Conservation (phyloP, 345 rosid species). For the Citrus medica region DNA sequence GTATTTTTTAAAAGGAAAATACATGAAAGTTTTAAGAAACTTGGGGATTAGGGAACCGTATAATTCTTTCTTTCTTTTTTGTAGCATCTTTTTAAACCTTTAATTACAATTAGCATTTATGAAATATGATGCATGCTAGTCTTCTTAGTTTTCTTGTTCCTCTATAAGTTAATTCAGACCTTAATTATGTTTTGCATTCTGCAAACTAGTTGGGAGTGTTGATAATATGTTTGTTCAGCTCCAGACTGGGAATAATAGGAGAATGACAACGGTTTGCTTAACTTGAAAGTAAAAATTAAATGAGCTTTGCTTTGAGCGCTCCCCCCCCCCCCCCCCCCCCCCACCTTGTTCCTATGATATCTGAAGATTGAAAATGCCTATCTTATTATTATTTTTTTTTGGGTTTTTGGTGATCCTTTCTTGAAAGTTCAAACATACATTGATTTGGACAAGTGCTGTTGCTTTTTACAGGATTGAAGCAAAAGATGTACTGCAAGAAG, state of each 20-base stretch:
- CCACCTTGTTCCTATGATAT: background rate
- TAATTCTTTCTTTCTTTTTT: background rate
- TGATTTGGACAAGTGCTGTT: background rate
- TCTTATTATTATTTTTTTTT: background rate
- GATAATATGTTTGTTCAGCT: background rate
- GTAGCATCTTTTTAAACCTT: background rate
- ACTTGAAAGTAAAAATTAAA: background rate
- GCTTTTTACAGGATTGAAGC: constrained; percentile 52
- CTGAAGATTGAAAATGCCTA: background rate
- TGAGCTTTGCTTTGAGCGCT: background rate
- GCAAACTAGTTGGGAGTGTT: background rate
- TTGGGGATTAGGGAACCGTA: background rate
- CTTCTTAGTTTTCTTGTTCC: background rate
- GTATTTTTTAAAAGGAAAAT: background rate
- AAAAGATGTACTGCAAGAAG: constrained; percentile 32
- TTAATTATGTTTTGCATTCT: background rate
- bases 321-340: background rate
- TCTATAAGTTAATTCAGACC: background rate
- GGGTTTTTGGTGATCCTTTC: background rate
- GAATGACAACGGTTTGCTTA: background rate
- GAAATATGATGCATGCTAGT: background rate
- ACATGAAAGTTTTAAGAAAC: background rate
- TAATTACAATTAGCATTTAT: background rate
- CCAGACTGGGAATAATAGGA: background rate
- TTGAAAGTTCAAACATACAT: background rate